Percentiles rank a stretch among this genome's conserved stretches.
These are phyloP conservation scores for Apiotrichum gamsii DNA, from an alignment of 1,284 basidiomycete species.

Conservation along the genomic window DNA sequence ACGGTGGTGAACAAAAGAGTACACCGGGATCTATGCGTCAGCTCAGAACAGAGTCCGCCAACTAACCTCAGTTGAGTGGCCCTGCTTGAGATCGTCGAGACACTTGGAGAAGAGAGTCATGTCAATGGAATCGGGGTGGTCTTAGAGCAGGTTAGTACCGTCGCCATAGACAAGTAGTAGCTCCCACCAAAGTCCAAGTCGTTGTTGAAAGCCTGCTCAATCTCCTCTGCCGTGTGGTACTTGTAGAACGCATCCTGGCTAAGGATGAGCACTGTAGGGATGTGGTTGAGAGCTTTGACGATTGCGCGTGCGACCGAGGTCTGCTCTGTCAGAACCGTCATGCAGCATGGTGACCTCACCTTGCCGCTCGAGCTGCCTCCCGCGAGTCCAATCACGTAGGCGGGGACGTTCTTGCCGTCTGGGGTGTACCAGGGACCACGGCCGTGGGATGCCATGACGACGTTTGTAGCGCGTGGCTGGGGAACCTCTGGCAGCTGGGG, in stretches of 20 bases:
- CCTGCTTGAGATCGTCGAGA: slow-evolving; percentile 72
- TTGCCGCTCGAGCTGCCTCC: slow-evolving; percentile 93
- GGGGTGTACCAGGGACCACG: slow-evolving; percentile 55
- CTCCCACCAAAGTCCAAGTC: slow-evolving; percentile 65
- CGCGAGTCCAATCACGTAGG: slow-evolving; percentile 90
- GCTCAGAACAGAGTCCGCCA: not conserved
- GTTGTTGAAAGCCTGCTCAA: slow-evolving; percentile 73
- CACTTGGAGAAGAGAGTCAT: slow-evolving; percentile 84
- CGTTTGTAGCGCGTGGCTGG: slow-evolving; percentile 57
- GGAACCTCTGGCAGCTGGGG: not conserved
- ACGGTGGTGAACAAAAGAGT: slow-evolving; percentile 85
- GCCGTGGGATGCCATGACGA: slow-evolving; percentile 72
- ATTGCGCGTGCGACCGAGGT: slow-evolving; percentile 88
- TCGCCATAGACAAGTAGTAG: not conserved
- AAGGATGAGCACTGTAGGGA: slow-evolving; percentile 81
- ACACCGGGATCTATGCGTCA: slow-evolving; percentile 66
- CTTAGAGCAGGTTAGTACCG: no score
- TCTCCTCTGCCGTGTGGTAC: slow-evolving; percentile 67
- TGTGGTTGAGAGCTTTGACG: slow-evolving; percentile 68
- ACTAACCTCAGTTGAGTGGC: slow-evolving; percentile 51
- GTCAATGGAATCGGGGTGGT: slow-evolving; percentile 90
- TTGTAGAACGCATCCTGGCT: slow-evolving; percentile 90
- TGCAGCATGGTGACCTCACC: slow-evolving; percentile 50
- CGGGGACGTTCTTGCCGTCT: slow-evolving; percentile 60
- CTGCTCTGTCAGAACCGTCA: slow-evolving; percentile 47